Base-by-base conservation (phyloP, 257 asterid species). In the Rhazya stricta region DNA sequence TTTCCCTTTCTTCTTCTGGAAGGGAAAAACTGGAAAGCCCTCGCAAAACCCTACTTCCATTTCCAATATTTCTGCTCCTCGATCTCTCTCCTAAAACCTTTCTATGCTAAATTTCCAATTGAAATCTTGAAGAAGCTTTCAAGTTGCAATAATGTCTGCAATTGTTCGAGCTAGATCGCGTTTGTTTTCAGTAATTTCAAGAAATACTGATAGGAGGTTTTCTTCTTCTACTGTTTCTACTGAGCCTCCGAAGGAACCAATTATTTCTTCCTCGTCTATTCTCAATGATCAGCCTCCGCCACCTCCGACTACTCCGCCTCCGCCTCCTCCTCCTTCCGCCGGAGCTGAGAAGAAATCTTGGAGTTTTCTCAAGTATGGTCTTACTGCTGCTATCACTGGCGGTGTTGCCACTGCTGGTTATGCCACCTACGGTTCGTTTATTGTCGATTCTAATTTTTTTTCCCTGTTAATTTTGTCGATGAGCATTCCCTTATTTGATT, bases 391-490 rank as follows among this genome's bases (percentile, higher is more conserved):
- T 5, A 29, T 89, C 65, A 86, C 91, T 6, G 96, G 93, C 32
- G 89, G 90, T 76, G 81, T 75, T 69, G 94, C 90, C 12, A 74
- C 94, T 36, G 88, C 91, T 66, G 91, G 89, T 73, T 88, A 88
- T 77, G 97, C 94, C 61, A 75, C 97, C 37, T 88, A 89, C 29
- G 98, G 97, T 92, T 77, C 34, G 83, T 84, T 36, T 72, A 34
- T 56, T 51, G 67, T 18, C 61, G 46, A 15, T 69, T 32, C 48
- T 57, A 18, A 25, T 45, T 45, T 72, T 75, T n/a, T 30, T 39
- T 32, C 48, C 16, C 9, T 34, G 48, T 65, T 65, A 5, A 34
- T 34, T 63, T 2, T 16, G 16, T 34, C 16, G 27, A 63, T 36
- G 13, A 63, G n/a, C 46, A 63, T 63, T 63, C 0, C 11, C n/a